These are phyloP conservation scores for Tetradesmus obliquus DNA, from an alignment of 139 green algal genomes.

Conservation along the genomic window DNA sequence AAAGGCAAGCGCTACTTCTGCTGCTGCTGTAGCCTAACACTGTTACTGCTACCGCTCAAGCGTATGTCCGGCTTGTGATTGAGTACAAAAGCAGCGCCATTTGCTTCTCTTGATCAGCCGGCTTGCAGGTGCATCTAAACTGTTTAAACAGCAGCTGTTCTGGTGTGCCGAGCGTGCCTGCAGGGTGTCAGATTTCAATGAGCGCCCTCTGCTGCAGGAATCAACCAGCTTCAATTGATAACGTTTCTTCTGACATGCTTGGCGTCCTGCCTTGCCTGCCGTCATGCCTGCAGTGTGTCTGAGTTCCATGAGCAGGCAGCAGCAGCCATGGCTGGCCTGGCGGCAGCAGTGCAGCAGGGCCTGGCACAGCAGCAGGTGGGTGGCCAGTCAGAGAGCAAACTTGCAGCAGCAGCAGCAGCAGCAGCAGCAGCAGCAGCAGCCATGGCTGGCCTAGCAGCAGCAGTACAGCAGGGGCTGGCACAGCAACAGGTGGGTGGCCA, in stretches of 20 bases:
- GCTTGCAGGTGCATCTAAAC: too few relatives aligned
- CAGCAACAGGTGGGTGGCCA: too few relatives aligned
- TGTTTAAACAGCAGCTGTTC: too few relatives aligned
- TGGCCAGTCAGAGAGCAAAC: not conserved
- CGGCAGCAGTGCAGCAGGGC: conserved; percentile 1
- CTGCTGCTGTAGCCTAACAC: not conserved
- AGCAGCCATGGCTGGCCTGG: not conserved
- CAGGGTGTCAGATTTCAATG: conserved; percentile 1
- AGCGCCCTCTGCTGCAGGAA: not conserved
- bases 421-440: not conserved
- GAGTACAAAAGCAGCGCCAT: not conserved
- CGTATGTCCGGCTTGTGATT: not conserved
- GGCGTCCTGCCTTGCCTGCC: not conserved
- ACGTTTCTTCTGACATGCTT: too few relatives aligned
- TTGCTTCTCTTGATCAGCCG: not conserved
- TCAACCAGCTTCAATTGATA: too few relatives aligned
- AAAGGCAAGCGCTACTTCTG: conserved; percentile 15
- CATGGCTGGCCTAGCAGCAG: not conserved
- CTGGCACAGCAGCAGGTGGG: conserved; percentile 5
- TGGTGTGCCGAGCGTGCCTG: not conserved
- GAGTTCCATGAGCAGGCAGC: conserved; percentile 10
- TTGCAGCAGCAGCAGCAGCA: not conserved
- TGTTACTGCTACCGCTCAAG: not conserved
- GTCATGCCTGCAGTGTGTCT: not conserved
- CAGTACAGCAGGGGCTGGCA: not conserved